Evolutionary conservation across 805 yeast genomes (phyloP), one percentile per base, ranked within the genome.

Genomic region (Sugiyamaella qingdaonensis): DNA sequence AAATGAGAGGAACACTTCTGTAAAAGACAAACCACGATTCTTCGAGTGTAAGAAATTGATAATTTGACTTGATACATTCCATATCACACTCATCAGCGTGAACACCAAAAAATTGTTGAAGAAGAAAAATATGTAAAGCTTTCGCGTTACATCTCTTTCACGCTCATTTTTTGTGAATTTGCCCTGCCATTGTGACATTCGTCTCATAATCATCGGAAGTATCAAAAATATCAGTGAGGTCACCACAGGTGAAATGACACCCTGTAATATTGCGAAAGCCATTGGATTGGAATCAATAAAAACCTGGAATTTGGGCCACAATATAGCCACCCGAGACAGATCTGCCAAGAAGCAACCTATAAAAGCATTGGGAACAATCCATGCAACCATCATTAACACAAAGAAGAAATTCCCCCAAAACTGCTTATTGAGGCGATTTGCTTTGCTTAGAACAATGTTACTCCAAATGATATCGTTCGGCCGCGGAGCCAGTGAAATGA

Each of bases 311-410:
- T 59, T 59, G 1, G 66, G 67, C 73, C 73, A 71, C n/a, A 71
- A 59, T 8, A 55, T 61, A 1, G 71, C 75, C 16, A 72, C 58
- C 7, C 73, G 55, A 27, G 65, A 64, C 46, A 72, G 49, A 46
- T 72, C 70, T 9, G 74, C 61, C 10, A 72, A 33, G 47, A 72
- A 72, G 45, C 73, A 69, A 19, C 74, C 74, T 33, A 72, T 67
- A 46, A 72, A 67, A 1, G 75, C 75, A 52, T 66, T 68, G 2
- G 75, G 75, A 2, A 69, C 68, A 18, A 71, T 64, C 74, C 74
- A 71, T 9, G 64, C 55, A 0, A 71, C 35, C 50, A 71, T 45
- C 36, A 72, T 36, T 2, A 53, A 50, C 0, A 58, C 55, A 49
- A 63, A 71, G 1, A 71, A 32, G 1, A 66, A 19, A 48, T 68